Percentiles rank a stretch among this genome's conserved stretches.
phyloP scores from a whole-genome alignment of 441 rosid species.

The Populus hybrid region DNA sequence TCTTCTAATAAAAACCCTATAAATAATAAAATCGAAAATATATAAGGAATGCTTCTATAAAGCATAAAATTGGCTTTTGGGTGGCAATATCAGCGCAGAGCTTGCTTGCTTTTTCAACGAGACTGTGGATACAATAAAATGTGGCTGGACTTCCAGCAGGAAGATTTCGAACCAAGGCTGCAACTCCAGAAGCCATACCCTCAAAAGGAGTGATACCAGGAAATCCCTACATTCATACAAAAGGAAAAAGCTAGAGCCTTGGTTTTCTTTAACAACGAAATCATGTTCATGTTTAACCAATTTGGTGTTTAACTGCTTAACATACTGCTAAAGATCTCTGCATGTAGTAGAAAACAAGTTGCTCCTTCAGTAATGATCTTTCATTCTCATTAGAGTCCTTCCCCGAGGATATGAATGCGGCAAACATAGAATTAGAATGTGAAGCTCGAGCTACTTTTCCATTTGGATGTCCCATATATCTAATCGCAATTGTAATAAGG shows the following conservation, averaged over 20 bases:
- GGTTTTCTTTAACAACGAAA: constrained; percentile 5
- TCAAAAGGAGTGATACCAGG: constrained; percentile 85
- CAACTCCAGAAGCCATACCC: constrained; percentile 95
- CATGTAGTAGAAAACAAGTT: constrained; percentile 76
- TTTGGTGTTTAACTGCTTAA: constrained; percentile 18
- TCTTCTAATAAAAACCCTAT: no score
- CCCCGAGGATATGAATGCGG: constrained; percentile 67
- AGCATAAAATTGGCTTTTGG: constrained; percentile 16
- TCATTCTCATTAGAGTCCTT: constrained; percentile 53
- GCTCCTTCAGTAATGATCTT: constrained; percentile 60
- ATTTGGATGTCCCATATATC: constrained; percentile 86
- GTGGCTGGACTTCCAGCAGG: constrained; percentile 94
- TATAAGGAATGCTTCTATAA: no score
- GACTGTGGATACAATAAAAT: constrained; percentile 70
- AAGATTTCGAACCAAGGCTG: constrained; percentile 73
- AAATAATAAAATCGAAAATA: no score
- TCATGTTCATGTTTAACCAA: background rate
- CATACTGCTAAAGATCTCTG: constrained; percentile 78
- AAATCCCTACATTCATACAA: constrained; percentile 50
- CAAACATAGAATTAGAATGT: constrained; percentile 78
- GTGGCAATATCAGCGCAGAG: constrained; percentile 34
- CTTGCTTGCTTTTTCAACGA: constrained; percentile 58
- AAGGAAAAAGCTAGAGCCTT: constrained; percentile 15
- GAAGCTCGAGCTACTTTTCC: constrained; percentile 76
- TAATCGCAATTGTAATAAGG: constrained; percentile 42